Conservation (phyloP, 2,329 filamentous ascomycete genomes). For the Didymella sp. region DNA sequence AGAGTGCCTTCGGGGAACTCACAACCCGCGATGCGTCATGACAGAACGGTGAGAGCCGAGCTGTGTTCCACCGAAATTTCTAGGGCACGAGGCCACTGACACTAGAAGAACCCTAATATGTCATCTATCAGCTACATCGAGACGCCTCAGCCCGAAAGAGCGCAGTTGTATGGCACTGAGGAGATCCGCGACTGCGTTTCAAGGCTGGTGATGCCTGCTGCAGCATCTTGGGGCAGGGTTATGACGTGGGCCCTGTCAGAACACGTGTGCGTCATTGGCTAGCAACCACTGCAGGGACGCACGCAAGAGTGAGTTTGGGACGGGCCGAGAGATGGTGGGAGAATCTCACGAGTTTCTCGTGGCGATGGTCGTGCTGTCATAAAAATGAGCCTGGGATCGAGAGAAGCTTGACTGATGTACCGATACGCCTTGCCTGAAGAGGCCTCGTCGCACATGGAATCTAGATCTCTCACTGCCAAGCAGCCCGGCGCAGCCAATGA, state of each 20-base stretch:
- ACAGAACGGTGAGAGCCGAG: constrained; percentile 28
- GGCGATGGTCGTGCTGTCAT: constrained; percentile 41
- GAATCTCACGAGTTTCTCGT: constrained; percentile 9
- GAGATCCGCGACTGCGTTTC: constrained; percentile 31
- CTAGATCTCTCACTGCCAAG: constrained; percentile 26
- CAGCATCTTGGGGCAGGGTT: constrained; percentile 27
- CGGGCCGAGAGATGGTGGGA: constrained; percentile 29
- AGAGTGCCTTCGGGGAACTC: constrained; percentile 18
- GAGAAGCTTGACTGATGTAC: constrained; percentile 21
- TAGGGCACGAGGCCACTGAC: constrained; percentile 31
- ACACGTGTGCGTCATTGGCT: constrained; percentile 28
- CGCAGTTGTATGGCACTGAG: constrained; percentile 34
- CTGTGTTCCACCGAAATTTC: constrained; percentile 28
- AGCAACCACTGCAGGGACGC: constrained; percentile 29
- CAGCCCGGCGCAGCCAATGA: constrained; percentile 21
- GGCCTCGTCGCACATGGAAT: constrained; percentile 19
- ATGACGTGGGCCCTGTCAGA: constrained; percentile 29
- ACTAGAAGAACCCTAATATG: constrained; percentile 32
- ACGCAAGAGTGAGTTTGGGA: constrained; percentile 29
- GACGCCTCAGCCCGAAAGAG: constrained; percentile 24
- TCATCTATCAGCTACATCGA: constrained; percentile 37
- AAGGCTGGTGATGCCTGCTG: constrained; percentile 31
- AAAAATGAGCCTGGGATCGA: constrained; percentile 36
- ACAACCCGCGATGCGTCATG: constrained; percentile 33
- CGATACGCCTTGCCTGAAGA: constrained; percentile 25